Evolutionary conservation across 192 early-diverging fungal genomes (phyloP), one percentile per base, ranked within the genome.

Genomic region (Allomyces javanicus): DNA sequence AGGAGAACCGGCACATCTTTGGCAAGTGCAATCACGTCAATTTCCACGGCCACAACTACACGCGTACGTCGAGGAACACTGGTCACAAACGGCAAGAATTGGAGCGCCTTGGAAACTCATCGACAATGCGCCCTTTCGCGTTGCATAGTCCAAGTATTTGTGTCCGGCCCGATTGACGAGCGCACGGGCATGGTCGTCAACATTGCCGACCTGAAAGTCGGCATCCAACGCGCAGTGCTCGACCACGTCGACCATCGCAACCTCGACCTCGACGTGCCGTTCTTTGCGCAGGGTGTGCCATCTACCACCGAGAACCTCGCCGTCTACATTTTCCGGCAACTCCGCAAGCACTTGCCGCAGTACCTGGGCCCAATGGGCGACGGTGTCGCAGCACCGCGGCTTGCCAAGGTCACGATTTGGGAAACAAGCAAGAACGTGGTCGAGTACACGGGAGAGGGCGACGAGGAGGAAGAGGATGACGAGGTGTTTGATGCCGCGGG

Each of bases 31-130:
- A 93, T 75, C 74, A 85, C 66, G 70, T 77, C 24, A 81, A 86
- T 71, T 87, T 85, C 27, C 93, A 96, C 71, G 93, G 93, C 9
- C 91, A 96, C 78, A 94, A 94, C 74, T 94, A 92, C 68, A 83
- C 78, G 80, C 82, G 87, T 87, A 69, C 0, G 69, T 24, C 24
- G 25, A n/a, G n/a, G n/a, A n/a, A n/a, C n/a, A n/a, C n/a, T n/a
- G 4, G 7, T 40, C 3, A 9, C 3, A 7, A 40, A 7, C 0
- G 7, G 3, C 33, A 9, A 3, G 33, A 40, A 7, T 40, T 40
- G 2, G 33, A 40, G 9, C 33, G 7, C 33, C 0, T 40, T 40
- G 33, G 33, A 40, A 40, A 40, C 33, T 40, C 33, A 40, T 7
- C 33, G 33, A 40, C 33, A 7, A 40, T 40, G 33, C 4, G 2